phyloP scores from a whole-genome alignment of 2,329 filamentous ascomycete genomes.

The Botrytis pseudocinerea region DNA sequence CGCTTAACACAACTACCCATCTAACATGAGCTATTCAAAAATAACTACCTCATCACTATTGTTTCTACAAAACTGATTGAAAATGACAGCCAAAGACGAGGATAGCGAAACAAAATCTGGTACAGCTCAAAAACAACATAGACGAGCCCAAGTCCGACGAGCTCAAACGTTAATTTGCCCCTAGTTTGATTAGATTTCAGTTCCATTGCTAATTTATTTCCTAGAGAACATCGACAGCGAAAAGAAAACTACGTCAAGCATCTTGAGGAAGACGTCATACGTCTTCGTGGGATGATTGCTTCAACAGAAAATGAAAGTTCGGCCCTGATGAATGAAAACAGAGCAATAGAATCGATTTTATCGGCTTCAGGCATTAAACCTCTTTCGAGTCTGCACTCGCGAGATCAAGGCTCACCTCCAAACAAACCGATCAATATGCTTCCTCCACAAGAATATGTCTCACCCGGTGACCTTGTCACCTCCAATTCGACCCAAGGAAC shows the following conservation, averaged over 20 bases:
- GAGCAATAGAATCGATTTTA: conserved; percentile 28
- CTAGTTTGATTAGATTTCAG: background rate
- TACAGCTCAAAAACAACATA: conserved; percentile 33
- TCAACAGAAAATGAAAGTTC: conserved; percentile 29
- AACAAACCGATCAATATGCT: background rate
- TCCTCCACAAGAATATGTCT: background rate
- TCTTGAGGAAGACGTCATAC: conserved; percentile 37
- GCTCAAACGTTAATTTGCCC: conserved; percentile 35
- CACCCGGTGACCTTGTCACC: background rate
- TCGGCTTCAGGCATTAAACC: background rate
- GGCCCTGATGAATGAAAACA: conserved; percentile 32
- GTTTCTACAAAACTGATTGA: background rate
- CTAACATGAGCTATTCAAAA: background rate
- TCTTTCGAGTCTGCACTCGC: background rate
- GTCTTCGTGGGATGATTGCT: conserved; percentile 36
- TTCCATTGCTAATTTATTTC: background rate
- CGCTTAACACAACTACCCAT: background rate
- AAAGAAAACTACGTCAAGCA: conserved; percentile 38
- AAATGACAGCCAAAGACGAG: conserved; percentile 21
- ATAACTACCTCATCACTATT: background rate
- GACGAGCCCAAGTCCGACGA: conserved; percentile 38
- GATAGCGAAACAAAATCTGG: conserved; percentile 24
- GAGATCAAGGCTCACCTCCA: background rate
- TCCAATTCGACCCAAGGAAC: background rate
- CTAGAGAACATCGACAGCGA: conserved; percentile 38